phyloP scores from a whole-genome alignment of 129 eudicot genomes.

The Arctium lappa region DNA sequence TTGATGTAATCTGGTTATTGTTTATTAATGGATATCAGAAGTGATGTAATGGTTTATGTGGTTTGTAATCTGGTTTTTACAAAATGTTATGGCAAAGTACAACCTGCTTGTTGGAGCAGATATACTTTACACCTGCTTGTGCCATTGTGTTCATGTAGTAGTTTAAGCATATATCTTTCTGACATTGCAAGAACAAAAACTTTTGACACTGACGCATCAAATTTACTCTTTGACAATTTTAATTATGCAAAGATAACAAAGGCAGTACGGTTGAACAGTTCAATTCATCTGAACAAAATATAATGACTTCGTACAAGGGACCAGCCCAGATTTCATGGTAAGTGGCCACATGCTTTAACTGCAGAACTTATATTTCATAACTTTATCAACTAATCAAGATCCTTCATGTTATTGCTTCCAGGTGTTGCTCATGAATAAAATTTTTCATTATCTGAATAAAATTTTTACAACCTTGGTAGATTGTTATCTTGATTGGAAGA shows the following conservation, averaged over 20 bases:
- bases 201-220: not conserved
- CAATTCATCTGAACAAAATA: no score
- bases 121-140: not conserved
- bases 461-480: no score
- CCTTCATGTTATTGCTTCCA: not conserved
- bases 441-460: not conserved
- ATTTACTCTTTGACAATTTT: not conserved
- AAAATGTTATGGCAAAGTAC: no score
- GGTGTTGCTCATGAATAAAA: not conserved
- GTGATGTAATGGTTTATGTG: no score
- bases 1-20: no score
- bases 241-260: not conserved
- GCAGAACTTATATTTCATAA: not conserved
- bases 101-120: not conserved
- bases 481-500: no score
- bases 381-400: not conserved
- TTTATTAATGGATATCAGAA: no score
- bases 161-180: not conserved
- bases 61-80: no score
- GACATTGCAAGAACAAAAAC: not conserved
- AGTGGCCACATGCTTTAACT: not conserved
- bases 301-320: not conserved
- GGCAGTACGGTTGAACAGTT: not conserved
- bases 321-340: not conserved
- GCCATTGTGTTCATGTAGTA: slow-evolving; percentile 3